A percentile compares a stretch with the other conserved stretches of the same genome.
Evolutionary conservation across 2,329 filamentous ascomycete species (phyloP).

Genomic region (Colletotrichum echinochloae): DNA sequence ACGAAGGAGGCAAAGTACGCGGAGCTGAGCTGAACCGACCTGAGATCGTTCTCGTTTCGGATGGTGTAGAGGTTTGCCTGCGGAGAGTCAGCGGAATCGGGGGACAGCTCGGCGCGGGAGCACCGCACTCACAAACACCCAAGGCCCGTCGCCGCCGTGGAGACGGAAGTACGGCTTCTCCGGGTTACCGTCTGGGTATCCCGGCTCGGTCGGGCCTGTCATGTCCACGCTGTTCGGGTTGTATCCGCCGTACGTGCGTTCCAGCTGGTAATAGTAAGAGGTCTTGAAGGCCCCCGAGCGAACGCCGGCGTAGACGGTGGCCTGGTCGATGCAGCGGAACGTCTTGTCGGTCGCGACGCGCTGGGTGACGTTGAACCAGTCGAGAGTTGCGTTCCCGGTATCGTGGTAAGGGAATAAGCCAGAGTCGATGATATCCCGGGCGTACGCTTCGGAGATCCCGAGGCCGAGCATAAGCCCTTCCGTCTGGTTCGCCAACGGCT

Average conservation of each 20-base stretch:
- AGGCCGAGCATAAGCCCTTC: background rate
- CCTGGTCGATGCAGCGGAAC: constrained; percentile 68
- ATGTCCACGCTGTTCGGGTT: background rate
- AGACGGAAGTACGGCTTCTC: background rate
- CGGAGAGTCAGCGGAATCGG: background rate
- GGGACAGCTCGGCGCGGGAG: background rate
- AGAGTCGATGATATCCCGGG: background rate
- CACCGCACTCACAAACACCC: background rate
- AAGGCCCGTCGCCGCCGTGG: background rate
- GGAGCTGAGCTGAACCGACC: background rate
- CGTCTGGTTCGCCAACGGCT: background rate
- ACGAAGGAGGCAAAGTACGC: background rate
- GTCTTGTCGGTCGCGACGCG: constrained; percentile 65
- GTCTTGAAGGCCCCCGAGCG: constrained; percentile 21
- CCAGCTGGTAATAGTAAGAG: background rate
- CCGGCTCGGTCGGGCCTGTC: background rate
- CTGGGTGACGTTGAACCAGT: constrained; percentile 64
- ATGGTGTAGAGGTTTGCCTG: background rate
- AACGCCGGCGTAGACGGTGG: constrained; percentile 61
- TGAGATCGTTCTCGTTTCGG: background rate
- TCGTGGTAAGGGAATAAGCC: constrained; percentile 43
- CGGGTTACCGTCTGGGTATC: background rate
- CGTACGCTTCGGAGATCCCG: background rate
- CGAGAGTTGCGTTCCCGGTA: constrained; percentile 43
- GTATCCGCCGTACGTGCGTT: background rate